Percentiles rank a stretch among this genome's conserved stretches.
phyloP scores from a whole-genome alignment of 192 early-diverging fungal genomes.

The Kickxella alabastrina region DNA sequence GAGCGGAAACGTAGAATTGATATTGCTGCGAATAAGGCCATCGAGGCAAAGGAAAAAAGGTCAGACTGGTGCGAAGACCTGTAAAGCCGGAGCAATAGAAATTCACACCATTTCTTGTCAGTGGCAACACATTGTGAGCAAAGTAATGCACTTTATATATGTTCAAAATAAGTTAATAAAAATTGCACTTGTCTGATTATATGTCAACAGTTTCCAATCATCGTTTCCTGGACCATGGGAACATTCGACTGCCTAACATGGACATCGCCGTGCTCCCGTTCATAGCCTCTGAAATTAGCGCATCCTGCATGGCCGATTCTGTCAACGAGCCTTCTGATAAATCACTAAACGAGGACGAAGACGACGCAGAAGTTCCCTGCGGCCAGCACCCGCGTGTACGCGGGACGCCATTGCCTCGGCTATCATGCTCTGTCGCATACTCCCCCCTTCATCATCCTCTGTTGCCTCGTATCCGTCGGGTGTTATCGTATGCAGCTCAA shows the following conservation, averaged over 20 bases:
- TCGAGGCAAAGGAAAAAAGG: too few species aligned
- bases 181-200: not conserved
- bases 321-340: conserved; percentile 42
- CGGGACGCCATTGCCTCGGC: conserved; percentile 37
- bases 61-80: too few species aligned
- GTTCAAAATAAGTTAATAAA: not conserved
- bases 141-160: too few species aligned
- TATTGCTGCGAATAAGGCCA: too few species aligned
- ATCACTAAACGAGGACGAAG: conserved; percentile 45
- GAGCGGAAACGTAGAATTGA: too few species aligned
- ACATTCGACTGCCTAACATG: conserved; percentile 38
- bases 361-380: not conserved
- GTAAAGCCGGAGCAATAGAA: too few species aligned
- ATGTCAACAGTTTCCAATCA: too few species aligned
- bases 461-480: too few species aligned
- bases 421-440: conserved; percentile 37
- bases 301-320: conserved; percentile 51
- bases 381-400: not conserved
- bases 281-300: conserved; percentile 42
- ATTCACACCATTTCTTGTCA: too few species aligned
- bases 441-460: not conserved
- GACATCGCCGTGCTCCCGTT: conserved; percentile 44
- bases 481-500: conserved; percentile 25
- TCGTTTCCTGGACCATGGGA: conserved; percentile 42
- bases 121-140: too few species aligned